These are phyloP conservation scores for Cyanidioschyzon merolae DNA, from an alignment of 23 red algal genomes.

Conservation along the genomic window DNA sequence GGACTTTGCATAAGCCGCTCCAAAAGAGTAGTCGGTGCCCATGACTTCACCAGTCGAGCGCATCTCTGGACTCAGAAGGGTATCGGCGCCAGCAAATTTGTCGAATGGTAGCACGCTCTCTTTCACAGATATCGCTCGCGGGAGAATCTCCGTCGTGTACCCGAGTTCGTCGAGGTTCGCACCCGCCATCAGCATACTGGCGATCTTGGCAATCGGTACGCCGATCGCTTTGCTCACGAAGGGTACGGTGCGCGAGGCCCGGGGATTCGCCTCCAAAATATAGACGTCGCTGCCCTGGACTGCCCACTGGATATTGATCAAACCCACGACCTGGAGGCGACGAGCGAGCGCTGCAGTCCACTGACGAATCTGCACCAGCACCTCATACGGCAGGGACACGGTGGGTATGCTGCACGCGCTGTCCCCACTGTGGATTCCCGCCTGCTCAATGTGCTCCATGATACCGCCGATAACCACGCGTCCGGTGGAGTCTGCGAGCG, in stretches of 20 bases:
- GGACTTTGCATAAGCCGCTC: slow-evolving; percentile 80
- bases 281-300: slow-evolving; percentile 85
- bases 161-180: slow-evolving; percentile 50
- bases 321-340: slow-evolving; percentile 74
- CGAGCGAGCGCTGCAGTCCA: slow-evolving; percentile 94
- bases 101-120: slow-evolving; percentile 95
- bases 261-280: slow-evolving; percentile 98
- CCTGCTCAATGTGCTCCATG: slow-evolving; percentile 99
- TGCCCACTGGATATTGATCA: slow-evolving; percentile 99
- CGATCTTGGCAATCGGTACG: slow-evolving; percentile 82
- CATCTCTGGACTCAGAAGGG: slow-evolving; percentile 97
- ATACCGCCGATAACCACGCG: slow-evolving; percentile 96
- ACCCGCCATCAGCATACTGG: slow-evolving; percentile 74
- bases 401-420: slow-evolving; percentile 84
- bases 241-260: slow-evolving; percentile 94
- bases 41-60: slow-evolving; percentile 99
- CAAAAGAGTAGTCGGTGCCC: slow-evolving; percentile 88
- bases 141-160: slow-evolving; percentile 69
- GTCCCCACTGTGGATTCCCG: slow-evolving; percentile 96
- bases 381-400: slow-evolving; percentile 78
- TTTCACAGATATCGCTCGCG: slow-evolving; percentile 72
- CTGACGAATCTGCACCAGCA: slow-evolving; percentile 76
- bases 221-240: slow-evolving; percentile 97
- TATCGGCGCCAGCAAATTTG: slow-evolving; percentile 91
- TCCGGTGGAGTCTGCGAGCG: slow-evolving; percentile 65